These are phyloP conservation scores for Fusarium phyllophilum DNA, from an alignment of 2,329 filamentous ascomycete genomes.

Conservation along the genomic window DNA sequence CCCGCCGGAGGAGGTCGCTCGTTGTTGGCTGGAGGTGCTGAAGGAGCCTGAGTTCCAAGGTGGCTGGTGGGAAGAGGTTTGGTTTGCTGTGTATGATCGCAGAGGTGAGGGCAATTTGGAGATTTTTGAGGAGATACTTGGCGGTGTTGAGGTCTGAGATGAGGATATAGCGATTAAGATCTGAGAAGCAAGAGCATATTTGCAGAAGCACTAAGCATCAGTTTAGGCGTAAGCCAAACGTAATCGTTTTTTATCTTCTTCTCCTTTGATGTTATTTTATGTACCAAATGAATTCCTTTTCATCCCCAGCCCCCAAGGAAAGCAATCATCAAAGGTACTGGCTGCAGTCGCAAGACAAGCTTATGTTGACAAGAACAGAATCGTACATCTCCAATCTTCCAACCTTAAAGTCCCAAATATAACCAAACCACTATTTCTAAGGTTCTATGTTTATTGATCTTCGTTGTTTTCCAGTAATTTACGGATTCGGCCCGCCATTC, in stretches of 20 bases:
- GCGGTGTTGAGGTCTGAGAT: slow-evolving; percentile 47
- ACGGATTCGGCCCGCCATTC: slow-evolving; percentile 4
- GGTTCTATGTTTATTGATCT: neutral
- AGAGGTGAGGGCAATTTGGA: slow-evolving; percentile 60
- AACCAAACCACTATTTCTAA: neutral
- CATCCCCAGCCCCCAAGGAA: neutral
- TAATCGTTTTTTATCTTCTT: neutral
- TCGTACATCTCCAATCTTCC: neutral
- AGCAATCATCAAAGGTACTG: neutral
- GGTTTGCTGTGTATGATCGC: slow-evolving; percentile 70
- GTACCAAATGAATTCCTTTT: neutral
- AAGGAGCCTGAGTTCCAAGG: slow-evolving; percentile 68
- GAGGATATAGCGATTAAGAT: neutral
- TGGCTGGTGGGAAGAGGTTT: slow-evolving; percentile 71
- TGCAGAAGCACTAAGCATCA: neutral
- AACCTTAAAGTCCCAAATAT: neutral
- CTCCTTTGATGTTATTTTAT: neutral
- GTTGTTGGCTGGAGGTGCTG: slow-evolving; percentile 71
- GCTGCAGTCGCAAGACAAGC: neutral
- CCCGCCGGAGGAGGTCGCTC: slow-evolving; percentile 69
- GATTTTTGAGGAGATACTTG: slow-evolving; percentile 58
- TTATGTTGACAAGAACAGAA: neutral
- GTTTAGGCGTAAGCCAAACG: neutral
- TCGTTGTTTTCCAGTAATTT: neutral
- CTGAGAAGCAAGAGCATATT: neutral